Conservation (phyloP, 495 filamentous ascomycete species). For the Umbilicaria muhlenbergii region DNA sequence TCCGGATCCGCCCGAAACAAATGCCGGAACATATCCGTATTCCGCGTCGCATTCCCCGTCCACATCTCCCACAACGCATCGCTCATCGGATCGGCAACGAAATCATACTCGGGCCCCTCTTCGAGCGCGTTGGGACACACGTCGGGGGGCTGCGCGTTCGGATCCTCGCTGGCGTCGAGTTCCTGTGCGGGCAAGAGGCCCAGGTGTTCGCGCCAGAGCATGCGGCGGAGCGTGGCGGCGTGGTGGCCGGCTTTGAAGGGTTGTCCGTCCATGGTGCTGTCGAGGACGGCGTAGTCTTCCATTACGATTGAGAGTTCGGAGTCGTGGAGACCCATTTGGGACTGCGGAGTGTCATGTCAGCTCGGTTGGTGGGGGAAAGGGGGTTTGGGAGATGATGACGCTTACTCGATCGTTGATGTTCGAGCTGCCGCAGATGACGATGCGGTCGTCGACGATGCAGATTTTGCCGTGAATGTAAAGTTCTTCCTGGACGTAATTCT, state of each 20-base stretch:
- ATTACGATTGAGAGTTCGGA: conserved; percentile 87
- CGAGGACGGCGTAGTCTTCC: conserved; percentile 64
- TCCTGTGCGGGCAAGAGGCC: conserved; percentile 64
- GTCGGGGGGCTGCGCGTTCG: conserved; percentile 70
- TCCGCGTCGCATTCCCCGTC: conserved; percentile 58
- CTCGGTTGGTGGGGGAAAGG: conserved; percentile 6
- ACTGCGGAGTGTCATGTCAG: conserved; percentile 19
- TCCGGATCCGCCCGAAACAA: conserved; percentile 92
- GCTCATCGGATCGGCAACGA: conserved; percentile 68
- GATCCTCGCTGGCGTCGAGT: conserved; percentile 51
- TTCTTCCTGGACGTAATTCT: conserved; percentile 88
- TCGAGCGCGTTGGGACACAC: conserved; percentile 53
- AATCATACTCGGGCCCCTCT: conserved; percentile 50
- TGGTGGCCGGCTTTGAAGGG: conserved; percentile 59
- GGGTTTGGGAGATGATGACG: neutral
- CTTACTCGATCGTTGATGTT: conserved; percentile 82
- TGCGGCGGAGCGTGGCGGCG: conserved; percentile 66
- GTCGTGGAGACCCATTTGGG: conserved; percentile 79
- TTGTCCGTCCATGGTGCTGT: conserved; percentile 62
- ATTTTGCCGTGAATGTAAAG: conserved; percentile 87
- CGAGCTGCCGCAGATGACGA: conserved; percentile 69
- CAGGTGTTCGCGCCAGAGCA: conserved; percentile 87
- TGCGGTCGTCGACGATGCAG: conserved; percentile 68
- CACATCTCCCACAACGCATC: conserved; percentile 77
- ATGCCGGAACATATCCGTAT: conserved; percentile 71